A percentile compares a stretch with the other conserved stretches of the same genome.
These are phyloP conservation scores for Aspergillus ellipticus DNA, from an alignment of 495 filamentous ascomycete species.

Conservation along the genomic window DNA sequence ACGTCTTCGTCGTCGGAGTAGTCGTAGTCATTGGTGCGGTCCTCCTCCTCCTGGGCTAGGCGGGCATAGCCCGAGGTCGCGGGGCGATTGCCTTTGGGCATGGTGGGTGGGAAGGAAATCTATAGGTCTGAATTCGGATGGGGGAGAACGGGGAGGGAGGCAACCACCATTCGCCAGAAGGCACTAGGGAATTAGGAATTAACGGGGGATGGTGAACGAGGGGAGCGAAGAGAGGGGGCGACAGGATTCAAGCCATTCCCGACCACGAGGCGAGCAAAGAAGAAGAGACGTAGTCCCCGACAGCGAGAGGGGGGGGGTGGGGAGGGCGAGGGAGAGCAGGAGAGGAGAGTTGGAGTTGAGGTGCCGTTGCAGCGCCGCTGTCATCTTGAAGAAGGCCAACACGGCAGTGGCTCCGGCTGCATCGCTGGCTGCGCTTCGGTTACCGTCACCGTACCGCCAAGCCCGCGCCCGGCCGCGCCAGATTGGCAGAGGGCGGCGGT, in stretches of 20 bases:
- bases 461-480: background rate
- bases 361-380: background rate
- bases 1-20: slow-evolving; percentile 68
- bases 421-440: background rate
- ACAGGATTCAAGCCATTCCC: slow-evolving; percentile 17
- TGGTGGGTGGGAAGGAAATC: slow-evolving; percentile 17
- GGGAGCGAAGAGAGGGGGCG: slow-evolving; percentile 12
- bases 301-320: background rate
- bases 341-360: slow-evolving; percentile 1
- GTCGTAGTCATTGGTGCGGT: slow-evolving; percentile 54
- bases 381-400: slow-evolving; percentile 9
- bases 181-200: slow-evolving; percentile 9
- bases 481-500: background rate
- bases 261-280: slow-evolving; percentile 2
- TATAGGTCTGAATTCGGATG: background rate
- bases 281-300: background rate
- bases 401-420: background rate
- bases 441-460: slow-evolving; percentile 5
- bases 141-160: slow-evolving; percentile 17
- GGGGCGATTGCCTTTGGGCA: slow-evolving; percentile 56
- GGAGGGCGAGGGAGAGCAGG: background rate
- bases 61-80: slow-evolving; percentile 88
- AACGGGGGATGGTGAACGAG: slow-evolving; percentile 12
- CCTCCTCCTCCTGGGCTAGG: slow-evolving; percentile 85
- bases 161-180: slow-evolving; percentile 8